Conservation (phyloP, 352 stramenopile species). For the Pythium biforme region DNA sequence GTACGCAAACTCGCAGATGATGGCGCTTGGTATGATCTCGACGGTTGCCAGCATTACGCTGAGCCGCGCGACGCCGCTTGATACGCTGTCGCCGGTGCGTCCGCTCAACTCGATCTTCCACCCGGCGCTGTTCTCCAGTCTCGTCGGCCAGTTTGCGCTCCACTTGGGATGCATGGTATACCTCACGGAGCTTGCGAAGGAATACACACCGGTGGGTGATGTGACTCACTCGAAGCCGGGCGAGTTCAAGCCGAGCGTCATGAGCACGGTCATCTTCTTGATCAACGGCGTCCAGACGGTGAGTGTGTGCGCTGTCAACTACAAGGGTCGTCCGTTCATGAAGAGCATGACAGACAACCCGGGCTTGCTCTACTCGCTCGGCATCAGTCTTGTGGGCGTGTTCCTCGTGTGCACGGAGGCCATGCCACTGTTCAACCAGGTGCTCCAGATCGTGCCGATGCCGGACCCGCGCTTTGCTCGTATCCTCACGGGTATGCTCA, state of each 20-base stretch:
- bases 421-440: constrained; percentile 91
- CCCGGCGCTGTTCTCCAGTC: constrained; percentile 90
- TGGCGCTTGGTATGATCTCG: constrained; percentile 85
- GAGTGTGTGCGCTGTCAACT: constrained; percentile 99
- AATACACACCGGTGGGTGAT: constrained; percentile 87
- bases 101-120: constrained; percentile 97
- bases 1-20: constrained; percentile 97
- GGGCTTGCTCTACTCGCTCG: constrained; percentile 92
- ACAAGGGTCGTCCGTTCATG: constrained; percentile 98
- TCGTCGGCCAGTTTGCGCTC: constrained; percentile 94
- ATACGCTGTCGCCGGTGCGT: constrained; percentile 90
- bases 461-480: constrained; percentile 84
- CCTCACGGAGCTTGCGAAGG: constrained; percentile 88
- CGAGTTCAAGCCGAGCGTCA: constrained; percentile 96
- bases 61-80: constrained; percentile 92
- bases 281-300: constrained; percentile 93
- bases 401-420: constrained; percentile 92
- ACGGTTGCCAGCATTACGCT: constrained; percentile 83
- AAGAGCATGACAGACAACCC: constrained; percentile 97
- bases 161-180: constrained; percentile 95
- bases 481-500: constrained; percentile 75
- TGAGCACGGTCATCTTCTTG: constrained; percentile 99
- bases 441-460: constrained; percentile 92
- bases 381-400: constrained; percentile 80
- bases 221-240: constrained; percentile 73